These are phyloP conservation scores for Coccomyxa subellipsoidea DNA, from an alignment of 163 green algal species.

Conservation along the genomic window DNA sequence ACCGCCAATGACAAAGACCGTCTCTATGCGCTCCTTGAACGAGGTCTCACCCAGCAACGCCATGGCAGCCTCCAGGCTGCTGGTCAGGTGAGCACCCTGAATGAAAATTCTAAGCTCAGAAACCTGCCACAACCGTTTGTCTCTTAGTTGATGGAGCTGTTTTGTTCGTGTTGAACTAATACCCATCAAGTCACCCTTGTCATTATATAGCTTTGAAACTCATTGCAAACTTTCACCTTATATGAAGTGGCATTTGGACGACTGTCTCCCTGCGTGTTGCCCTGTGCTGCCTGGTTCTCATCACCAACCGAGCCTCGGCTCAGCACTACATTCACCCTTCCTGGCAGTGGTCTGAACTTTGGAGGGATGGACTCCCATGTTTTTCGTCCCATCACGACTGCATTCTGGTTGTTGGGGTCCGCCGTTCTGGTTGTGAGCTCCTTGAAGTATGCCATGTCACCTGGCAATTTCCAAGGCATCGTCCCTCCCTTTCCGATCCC, in stretches of 20 bases:
- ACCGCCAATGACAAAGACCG: constrained; percentile 95
- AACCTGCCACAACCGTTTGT: too few relatives aligned
- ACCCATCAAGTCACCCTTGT: too few relatives aligned
- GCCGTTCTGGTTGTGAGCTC: constrained; percentile 70
- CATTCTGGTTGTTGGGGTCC: constrained; percentile 70
- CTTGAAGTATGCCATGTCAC: constrained; percentile 92
- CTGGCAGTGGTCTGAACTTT: constrained; percentile 88
- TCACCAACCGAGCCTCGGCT: constrained; percentile 7
- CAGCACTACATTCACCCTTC: constrained; percentile 94
- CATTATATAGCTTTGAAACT: too few relatives aligned
- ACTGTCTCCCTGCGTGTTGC: not conserved
- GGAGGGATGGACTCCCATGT: constrained; percentile 95
- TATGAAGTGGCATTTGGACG: not conserved
- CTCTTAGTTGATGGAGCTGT: too few relatives aligned
- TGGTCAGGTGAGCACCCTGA: constrained; percentile 5
- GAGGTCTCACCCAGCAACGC: constrained; percentile 46
- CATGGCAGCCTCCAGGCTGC: constrained; percentile 77
- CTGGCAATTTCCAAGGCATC: constrained; percentile 88
- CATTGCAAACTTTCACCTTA: not conserved
- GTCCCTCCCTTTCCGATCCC: constrained; percentile 78
- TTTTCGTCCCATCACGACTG: constrained; percentile 72
- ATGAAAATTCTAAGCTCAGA: not conserved
- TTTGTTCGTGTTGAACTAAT: too few relatives aligned
- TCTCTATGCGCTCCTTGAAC: constrained; percentile 62
- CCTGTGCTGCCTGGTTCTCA: constrained; percentile 32